A percentile compares a stretch with the other conserved stretches of the same genome.
Conservation (phyloP, 345 rosid species). For the Cardiospermum halicacabum region DNA sequence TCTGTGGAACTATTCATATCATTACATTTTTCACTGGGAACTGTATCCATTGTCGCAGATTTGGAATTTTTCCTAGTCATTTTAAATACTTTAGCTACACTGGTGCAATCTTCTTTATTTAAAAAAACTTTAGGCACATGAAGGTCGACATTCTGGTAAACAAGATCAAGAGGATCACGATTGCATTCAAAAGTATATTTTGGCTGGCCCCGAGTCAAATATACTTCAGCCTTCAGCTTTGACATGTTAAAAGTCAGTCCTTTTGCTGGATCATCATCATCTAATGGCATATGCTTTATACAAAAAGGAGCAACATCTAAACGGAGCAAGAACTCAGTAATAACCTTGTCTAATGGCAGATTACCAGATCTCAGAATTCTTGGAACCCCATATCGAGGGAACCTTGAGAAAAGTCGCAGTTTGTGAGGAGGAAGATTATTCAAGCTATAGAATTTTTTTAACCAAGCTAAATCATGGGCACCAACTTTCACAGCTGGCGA, state of each 20-base stretch:
- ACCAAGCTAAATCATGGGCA: conserved; percentile 97
- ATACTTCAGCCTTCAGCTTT: conserved; percentile 77
- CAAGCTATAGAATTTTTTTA: conserved; percentile 72
- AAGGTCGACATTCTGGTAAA: conserved; percentile 92
- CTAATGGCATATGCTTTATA: conserved; percentile 68
- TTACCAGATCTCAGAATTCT: conserved; percentile 83
- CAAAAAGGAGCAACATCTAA: conserved; percentile 73
- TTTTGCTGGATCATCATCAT: conserved; percentile 91
- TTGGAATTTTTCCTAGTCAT: conserved; percentile 54
- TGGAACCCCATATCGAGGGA: conserved; percentile 94
- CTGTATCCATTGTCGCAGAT: conserved; percentile 54
- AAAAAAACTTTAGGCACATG: conserved; percentile 72
- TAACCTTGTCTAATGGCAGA: conserved; percentile 85
- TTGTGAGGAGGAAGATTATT: conserved; percentile 93
- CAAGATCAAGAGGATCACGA: conserved; percentile 93
- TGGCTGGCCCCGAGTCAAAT: conserved; percentile 84
- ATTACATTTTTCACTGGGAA: conserved; percentile 54
- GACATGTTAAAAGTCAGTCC: conserved; percentile 78
- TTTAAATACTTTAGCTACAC: conserved; percentile 47
- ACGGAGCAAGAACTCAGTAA: conserved; percentile 95
- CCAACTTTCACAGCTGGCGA: conserved; percentile 74
- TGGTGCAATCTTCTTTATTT: conserved; percentile 52
- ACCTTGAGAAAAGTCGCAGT: conserved; percentile 80
- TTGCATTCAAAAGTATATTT: conserved; percentile 82
- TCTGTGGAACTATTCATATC: conserved; percentile 40